Conservation (phyloP, 163 green algal species). For the Picocystis sp. region DNA sequence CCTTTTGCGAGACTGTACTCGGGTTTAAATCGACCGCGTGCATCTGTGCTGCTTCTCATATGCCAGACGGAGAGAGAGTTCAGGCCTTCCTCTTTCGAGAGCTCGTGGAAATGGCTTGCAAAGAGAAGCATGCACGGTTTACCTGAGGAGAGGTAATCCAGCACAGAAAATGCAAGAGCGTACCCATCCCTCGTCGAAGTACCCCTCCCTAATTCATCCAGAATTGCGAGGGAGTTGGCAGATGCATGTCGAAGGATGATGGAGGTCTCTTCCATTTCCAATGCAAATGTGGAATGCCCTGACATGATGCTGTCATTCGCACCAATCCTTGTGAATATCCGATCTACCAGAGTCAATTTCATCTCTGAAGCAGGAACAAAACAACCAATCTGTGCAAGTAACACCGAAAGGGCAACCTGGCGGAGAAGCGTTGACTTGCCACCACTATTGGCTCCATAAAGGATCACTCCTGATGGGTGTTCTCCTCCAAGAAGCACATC, state of each 20-base stretch:
- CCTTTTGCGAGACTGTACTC: no score
- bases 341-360: constrained; percentile 2
- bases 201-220: constrained; percentile 29
- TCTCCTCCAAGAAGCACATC: no score
- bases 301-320: constrained; percentile 3
- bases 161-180: constrained; percentile 21
- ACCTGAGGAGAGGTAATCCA: constrained; percentile 10
- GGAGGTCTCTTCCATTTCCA: background rate
- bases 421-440: background rate
- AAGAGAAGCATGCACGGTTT: constrained; percentile 1
- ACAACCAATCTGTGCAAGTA: constrained; percentile 3
- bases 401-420: background rate
- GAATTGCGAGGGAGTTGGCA: constrained; percentile 16
- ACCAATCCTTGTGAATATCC: constrained; percentile 7
- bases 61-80: no score
- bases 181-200: constrained; percentile 27
- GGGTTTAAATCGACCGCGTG: no score
- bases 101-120: constrained; percentile 1
- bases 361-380: background rate
- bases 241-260: background rate
- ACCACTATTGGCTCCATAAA: background rate
- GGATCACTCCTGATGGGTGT: no score
- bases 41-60: no score
- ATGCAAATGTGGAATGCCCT: constrained; percentile 4
- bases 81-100: background rate